phyloP scores from a whole-genome alignment of 2,329 filamentous ascomycete genomes.

The Colletotrichum viniferum region DNA sequence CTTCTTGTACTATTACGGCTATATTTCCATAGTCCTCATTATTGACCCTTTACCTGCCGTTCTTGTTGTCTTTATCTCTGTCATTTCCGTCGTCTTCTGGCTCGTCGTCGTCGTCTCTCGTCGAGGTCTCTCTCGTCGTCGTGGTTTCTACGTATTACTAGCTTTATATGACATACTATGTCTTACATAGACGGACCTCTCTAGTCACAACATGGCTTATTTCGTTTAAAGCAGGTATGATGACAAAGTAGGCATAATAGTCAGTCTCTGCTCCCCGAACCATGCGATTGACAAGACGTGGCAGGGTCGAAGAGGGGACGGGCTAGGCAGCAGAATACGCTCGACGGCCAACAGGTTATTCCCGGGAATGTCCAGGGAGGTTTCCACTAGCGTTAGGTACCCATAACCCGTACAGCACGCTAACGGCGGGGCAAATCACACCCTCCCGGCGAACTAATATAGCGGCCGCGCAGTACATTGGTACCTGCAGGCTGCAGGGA shows the following conservation, averaged over 20 bases:
- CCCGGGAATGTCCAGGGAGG: neutral
- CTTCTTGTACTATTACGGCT: neutral
- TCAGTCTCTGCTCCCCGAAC: neutral
- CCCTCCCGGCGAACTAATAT: neutral
- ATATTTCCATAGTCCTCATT: neutral
- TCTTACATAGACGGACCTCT: neutral
- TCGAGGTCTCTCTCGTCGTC: neutral
- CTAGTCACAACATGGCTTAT: neutral
- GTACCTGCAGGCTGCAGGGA: neutral
- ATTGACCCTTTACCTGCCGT: neutral
- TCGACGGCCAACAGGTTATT: neutral
- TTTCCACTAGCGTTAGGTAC: neutral
- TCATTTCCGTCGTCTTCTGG: neutral
- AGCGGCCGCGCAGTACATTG: neutral
- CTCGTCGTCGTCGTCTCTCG: neutral
- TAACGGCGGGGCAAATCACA: neutral
- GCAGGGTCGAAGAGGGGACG: neutral
- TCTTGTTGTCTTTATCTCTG: neutral
- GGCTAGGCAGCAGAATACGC: neutral
- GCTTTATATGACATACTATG: neutral
- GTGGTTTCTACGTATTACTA: neutral
- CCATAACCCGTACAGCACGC: neutral
- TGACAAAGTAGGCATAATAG: neutral
- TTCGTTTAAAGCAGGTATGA: neutral
- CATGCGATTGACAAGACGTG: neutral